A percentile compares a stretch with the other conserved stretches of the same genome.
phyloP scores from a whole-genome alignment of 768 basidiomycete genomes.

The Chalciporus sphaerocephalus region DNA sequence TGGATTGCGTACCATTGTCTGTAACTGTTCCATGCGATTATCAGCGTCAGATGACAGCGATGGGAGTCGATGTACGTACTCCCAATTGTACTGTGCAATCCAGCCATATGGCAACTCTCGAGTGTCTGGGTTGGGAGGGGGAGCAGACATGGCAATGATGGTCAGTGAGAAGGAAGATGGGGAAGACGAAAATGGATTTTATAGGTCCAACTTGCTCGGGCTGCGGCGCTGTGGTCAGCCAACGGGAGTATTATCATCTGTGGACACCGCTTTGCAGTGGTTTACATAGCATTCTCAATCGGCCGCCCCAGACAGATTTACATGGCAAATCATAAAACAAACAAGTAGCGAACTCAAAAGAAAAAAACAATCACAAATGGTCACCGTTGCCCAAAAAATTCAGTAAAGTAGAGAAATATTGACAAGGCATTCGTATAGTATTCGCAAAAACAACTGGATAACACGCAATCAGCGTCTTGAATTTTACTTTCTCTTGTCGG shows the following conservation, averaged over 20 bases:
- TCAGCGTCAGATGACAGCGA: constrained; percentile 17
- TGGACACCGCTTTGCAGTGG: constrained; percentile 32
- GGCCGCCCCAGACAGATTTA: not conserved
- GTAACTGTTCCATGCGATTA: constrained; percentile 43
- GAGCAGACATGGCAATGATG: constrained; percentile 37
- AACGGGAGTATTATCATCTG: constrained; percentile 16
- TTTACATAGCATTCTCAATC: constrained; percentile 20
- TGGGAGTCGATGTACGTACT: constrained; percentile 44
- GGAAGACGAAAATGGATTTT: constrained; percentile 16
- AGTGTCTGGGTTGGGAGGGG: constrained; percentile 50
- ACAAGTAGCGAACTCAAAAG: not conserved
- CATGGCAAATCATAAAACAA: not conserved
- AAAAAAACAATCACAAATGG: not conserved
- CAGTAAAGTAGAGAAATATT: constrained; percentile 26
- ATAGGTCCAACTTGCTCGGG: constrained; percentile 20
- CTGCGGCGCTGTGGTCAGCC: constrained; percentile 13
- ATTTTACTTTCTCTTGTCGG: constrained; percentile 24
- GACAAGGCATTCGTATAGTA: constrained; percentile 27
- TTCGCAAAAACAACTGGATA: constrained; percentile 13
- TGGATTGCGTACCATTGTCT: constrained; percentile 51
- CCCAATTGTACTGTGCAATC: constrained; percentile 61
- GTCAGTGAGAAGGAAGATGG: constrained; percentile 20
- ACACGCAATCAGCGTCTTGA: constrained; percentile 3
- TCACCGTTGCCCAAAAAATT: not conserved
- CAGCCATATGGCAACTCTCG: constrained; percentile 65